phyloP scores from a whole-genome alignment of 176 grass and related monocot genomes.

The Hyparrhenia diplandra region DNA sequence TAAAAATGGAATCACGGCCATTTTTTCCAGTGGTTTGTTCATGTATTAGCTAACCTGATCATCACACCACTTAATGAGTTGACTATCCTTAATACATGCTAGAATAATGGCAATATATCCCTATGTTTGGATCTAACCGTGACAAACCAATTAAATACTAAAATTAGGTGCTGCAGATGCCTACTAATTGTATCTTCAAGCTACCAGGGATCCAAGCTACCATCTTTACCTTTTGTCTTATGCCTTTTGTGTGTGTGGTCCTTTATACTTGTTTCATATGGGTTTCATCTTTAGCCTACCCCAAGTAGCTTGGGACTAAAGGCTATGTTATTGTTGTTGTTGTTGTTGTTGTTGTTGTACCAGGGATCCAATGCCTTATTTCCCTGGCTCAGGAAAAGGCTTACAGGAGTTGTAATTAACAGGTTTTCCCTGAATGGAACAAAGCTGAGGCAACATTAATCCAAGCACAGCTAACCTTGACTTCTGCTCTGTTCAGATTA shows the following conservation, averaged over 20 bases:
- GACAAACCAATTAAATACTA: neutral
- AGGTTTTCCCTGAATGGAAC: neutral
- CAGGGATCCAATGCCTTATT: too few relatives aligned
- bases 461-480: neutral
- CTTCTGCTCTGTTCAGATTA: conserved; percentile 6
- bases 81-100: neutral
- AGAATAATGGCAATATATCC: neutral
- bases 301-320: too few relatives aligned
- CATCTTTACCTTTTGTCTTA: too few relatives aligned
- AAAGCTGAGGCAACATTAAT: neutral
- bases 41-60: neutral
- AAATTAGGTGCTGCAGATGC: neutral
- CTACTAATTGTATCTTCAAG: neutral
- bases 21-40: neutral
- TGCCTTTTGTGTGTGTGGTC: too few relatives aligned
- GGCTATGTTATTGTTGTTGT: too few relatives aligned
- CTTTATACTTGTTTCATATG: too few relatives aligned
- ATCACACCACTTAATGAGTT: neutral
- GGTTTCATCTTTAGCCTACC: too few relatives aligned
- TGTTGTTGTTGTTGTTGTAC: too few relatives aligned
- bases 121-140: neutral
- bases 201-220: neutral
- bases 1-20: neutral
- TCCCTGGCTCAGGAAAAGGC: neutral
- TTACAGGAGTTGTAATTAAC: neutral